These are phyloP conservation scores for Xylaria cubensis DNA, from an alignment of 495 filamentous ascomycete species.

Conservation along the genomic window DNA sequence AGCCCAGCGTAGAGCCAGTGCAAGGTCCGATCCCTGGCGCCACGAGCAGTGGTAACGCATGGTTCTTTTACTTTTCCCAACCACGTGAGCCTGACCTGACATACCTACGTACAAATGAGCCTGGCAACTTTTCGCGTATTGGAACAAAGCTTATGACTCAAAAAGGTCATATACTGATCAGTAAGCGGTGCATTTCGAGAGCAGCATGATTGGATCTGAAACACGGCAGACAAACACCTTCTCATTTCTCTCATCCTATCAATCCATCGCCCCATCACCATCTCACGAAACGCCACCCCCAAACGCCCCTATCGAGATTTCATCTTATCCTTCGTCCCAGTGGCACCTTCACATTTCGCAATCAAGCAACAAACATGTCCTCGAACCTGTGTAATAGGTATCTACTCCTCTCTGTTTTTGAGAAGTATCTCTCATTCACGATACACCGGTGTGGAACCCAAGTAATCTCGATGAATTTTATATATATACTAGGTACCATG, in stretches of 20 bases:
- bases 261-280: background rate
- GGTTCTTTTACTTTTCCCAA: background rate
- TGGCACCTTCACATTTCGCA: background rate
- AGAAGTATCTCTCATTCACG: background rate
- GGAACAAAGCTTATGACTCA: no score
- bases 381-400: background rate
- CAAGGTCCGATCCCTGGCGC: background rate
- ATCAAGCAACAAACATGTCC: background rate
- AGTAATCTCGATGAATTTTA: background rate
- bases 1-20: background rate
- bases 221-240: background rate
- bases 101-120: background rate
- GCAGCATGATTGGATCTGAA: background rate
- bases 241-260: background rate
- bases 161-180: no score
- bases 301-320: background rate
- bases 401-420: background rate
- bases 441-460: no score
- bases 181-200: background rate
- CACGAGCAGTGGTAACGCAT: background rate
- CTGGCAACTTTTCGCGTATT: background rate
- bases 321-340: background rate
- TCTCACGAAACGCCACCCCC: background rate
- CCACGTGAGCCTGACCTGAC: background rate
- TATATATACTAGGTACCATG: slow-evolving; percentile 16